phyloP scores from a whole-genome alignment of 257 asterid genomes.

The Forsythia suspensa region DNA sequence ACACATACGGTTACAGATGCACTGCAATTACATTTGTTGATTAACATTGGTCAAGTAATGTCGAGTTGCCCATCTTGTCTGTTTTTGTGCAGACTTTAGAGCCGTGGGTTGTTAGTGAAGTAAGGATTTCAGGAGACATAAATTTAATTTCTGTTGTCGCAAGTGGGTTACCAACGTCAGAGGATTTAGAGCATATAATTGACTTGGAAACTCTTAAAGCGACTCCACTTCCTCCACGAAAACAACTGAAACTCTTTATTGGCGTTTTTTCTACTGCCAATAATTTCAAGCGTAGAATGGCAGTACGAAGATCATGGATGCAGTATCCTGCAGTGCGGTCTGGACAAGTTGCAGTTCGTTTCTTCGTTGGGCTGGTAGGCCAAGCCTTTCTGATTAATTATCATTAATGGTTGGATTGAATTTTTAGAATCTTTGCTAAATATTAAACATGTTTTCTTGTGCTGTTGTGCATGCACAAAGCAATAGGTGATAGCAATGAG shows the following conservation, averaged over 20 bases:
- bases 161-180: conserved; percentile 94
- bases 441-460: neutral
- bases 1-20: neutral
- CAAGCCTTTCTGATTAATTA: neutral
- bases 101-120: conserved; percentile 95
- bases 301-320: conserved; percentile 98
- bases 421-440: no score
- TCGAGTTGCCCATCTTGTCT: conserved; percentile 14
- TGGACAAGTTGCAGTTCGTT: conserved; percentile 87
- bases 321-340: conserved; percentile 82
- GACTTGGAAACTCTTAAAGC: conserved; percentile 87
- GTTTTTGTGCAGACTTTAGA: conserved; percentile 70
- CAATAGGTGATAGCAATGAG: neutral
- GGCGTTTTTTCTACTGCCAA: conserved; percentile 97
- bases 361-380: conserved; percentile 95
- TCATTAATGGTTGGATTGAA: no score
- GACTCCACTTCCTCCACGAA: conserved; percentile 50
- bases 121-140: conserved; percentile 82
- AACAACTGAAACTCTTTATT: conserved; percentile 64
- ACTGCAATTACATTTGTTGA: neutral
- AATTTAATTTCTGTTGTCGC: conserved; percentile 82
- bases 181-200: conserved; percentile 73
- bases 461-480: neutral
- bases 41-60: conserved; percentile 4
- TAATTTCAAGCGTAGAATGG: conserved; percentile 97